These are phyloP conservation scores for Boletus sp. DNA, from an alignment of 768 basidiomycete genomes.

Conservation along the genomic window DNA sequence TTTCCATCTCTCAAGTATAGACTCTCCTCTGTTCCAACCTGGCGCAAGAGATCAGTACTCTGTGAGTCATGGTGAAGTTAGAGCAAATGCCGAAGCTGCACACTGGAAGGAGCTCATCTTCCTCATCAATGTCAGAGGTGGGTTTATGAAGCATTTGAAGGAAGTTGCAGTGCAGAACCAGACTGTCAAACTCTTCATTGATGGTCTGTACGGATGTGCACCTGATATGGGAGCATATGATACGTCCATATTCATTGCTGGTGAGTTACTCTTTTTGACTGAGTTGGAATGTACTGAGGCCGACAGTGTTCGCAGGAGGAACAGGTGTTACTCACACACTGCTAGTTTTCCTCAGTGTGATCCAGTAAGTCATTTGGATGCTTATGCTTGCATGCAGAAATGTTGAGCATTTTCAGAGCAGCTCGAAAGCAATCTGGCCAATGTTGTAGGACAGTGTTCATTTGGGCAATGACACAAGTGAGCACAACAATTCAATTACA, in stretches of 20 bases:
- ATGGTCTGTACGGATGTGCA: conserved; percentile 56
- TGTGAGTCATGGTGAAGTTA: neutral
- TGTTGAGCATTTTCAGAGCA: conserved; percentile 8
- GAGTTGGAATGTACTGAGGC: neutral
- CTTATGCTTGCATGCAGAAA: neutral
- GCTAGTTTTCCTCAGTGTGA: conserved; percentile 42
- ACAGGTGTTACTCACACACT: conserved; percentile 50
- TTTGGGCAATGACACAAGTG: conserved; percentile 53
- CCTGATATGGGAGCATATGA: conserved; percentile 42
- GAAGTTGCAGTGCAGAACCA: conserved; percentile 31
- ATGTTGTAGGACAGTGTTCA: conserved; percentile 44
- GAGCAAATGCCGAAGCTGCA: neutral
- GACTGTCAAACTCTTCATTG: conserved; percentile 48
- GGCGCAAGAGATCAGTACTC: too few species aligned
- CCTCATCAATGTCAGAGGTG: conserved; percentile 55
- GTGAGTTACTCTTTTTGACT: conserved; percentile 23
- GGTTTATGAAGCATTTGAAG: conserved; percentile 55
- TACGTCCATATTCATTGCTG: conserved; percentile 50
- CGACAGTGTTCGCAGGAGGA: conserved; percentile 36
- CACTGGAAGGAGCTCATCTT: conserved; percentile 49
- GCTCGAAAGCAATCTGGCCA: conserved; percentile 16
- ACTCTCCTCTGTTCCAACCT: conserved; percentile 21
- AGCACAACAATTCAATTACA: too few species aligned
- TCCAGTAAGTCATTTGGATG: conserved; percentile 35
- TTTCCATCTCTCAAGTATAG: conserved; percentile 56